Percentiles rank a stretch among this genome's conserved stretches.
Evolutionary conservation across 345 rosid genomes (phyloP).

Genomic region (Carallia brachiata): DNA sequence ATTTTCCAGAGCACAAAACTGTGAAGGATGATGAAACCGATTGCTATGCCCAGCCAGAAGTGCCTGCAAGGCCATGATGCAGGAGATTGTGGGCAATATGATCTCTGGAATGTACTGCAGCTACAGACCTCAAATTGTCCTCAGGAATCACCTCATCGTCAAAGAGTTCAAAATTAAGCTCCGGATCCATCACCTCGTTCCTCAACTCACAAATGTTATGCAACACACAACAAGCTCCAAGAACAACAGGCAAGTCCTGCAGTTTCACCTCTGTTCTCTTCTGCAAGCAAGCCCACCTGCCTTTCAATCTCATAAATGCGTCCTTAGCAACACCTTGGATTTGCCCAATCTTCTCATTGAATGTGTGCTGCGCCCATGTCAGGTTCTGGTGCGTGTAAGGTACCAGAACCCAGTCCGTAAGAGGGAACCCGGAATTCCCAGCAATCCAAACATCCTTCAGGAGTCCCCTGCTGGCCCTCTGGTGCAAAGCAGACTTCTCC

Average conservation of each 20-base stretch:
- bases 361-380: slow-evolving; percentile 83
- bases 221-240: slow-evolving; percentile 79
- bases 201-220: slow-evolving; percentile 71
- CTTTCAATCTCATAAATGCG: slow-evolving; percentile 70
- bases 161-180: slow-evolving; percentile 41
- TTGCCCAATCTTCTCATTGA: slow-evolving; percentile 70
- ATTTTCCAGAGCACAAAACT: background rate
- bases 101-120: slow-evolving; percentile 63
- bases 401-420: slow-evolving; percentile 77
- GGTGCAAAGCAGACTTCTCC: slow-evolving; percentile 67
- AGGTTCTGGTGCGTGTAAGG: slow-evolving; percentile 69
- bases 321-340: slow-evolving; percentile 55
- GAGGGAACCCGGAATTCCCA: slow-evolving; percentile 62
- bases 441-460: slow-evolving; percentile 64
- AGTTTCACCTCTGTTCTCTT: slow-evolving; percentile 76
- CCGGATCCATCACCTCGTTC: slow-evolving; percentile 48
- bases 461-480: slow-evolving; percentile 61
- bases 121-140: slow-evolving; percentile 46
- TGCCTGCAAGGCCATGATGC: slow-evolving; percentile 73
- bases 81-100: slow-evolving; percentile 66
- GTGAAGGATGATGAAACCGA: background rate
- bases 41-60: slow-evolving; percentile 10
- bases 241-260: slow-evolving; percentile 71
- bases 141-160: slow-evolving; percentile 77
- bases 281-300: slow-evolving; percentile 75